Conservation (phyloP, 1,284 basidiomycete species). For the Taiwanofungus camphoratus region DNA sequence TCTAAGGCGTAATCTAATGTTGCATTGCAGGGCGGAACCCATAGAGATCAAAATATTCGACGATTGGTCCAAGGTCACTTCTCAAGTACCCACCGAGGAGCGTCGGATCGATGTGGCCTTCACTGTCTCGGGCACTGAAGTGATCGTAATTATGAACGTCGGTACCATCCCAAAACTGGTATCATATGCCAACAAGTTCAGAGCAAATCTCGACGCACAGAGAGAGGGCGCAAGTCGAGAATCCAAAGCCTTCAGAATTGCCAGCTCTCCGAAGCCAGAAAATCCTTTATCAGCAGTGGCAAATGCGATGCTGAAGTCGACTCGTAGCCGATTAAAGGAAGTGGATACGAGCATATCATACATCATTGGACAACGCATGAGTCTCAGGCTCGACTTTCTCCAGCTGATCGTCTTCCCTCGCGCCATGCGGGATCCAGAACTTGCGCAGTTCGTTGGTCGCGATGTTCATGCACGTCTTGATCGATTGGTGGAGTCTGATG, state of each 20-base stretch:
- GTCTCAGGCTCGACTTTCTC: conserved; percentile 54
- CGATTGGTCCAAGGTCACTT: conserved; percentile 66
- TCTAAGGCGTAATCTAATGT: background rate
- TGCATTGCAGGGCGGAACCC: conserved; percentile 62
- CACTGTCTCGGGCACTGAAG: conserved; percentile 66
- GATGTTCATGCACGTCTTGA: conserved; percentile 64
- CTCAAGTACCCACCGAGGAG: conserved; percentile 35
- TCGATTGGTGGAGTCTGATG: conserved; percentile 49
- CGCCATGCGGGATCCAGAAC: conserved; percentile 65
- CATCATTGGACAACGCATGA: conserved; percentile 66
- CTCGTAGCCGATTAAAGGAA: conserved; percentile 62
- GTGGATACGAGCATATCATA: conserved; percentile 53
- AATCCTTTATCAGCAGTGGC: conserved; percentile 79
- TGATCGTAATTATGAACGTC: conserved; percentile 68
- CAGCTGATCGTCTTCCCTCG: conserved; percentile 71
- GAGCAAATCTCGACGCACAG: conserved; percentile 66
- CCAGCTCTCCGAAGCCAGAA: conserved; percentile 60
- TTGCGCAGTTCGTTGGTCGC: conserved; percentile 64
- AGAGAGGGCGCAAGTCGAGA: conserved; percentile 68
- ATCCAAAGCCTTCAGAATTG: conserved; percentile 65
- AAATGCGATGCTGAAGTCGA: conserved; percentile 75
- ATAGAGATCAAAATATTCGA: conserved; percentile 72
- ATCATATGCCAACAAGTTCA: conserved; percentile 68
- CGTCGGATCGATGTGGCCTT: conserved; percentile 72
- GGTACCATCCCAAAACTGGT: conserved; percentile 70